A percentile compares a stretch with the other conserved stretches of the same genome.
Evolutionary conservation across 2,329 filamentous ascomycete species (phyloP).

Genomic region (Dactylonectria macrodidyma): DNA sequence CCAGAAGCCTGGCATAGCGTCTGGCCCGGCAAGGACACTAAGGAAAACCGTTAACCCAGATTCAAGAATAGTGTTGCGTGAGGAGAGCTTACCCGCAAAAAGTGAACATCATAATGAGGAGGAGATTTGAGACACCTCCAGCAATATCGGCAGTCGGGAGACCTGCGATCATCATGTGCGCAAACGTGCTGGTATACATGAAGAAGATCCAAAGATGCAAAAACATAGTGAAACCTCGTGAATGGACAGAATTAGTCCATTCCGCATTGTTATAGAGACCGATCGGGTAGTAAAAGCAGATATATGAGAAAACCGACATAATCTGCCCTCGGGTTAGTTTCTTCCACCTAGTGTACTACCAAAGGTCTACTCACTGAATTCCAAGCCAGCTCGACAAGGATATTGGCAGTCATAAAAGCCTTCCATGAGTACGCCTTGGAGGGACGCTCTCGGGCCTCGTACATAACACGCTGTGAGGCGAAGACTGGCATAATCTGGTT

Average conservation of each 20-base stretch:
- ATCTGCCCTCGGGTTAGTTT: conserved; percentile 39
- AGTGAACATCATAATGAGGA: conserved; percentile 74
- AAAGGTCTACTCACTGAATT: conserved; percentile 66
- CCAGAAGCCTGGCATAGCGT: conserved; percentile 80
- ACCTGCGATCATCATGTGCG: conserved; percentile 75
- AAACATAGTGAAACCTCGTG: conserved; percentile 74
- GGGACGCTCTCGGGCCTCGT: conserved; percentile 78
- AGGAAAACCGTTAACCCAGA: conserved; percentile 30
- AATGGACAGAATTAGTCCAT: conserved; percentile 59
- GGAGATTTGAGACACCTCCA: conserved; percentile 74
- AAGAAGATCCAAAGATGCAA: conserved; percentile 75
- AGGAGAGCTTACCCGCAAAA: conserved; percentile 73
- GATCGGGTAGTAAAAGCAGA: conserved; percentile 79
- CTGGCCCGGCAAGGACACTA: conserved; percentile 73
- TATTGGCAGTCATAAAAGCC: conserved; percentile 75
- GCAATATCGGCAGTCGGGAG: conserved; percentile 74
- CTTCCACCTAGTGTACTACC: not conserved
- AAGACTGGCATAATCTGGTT: conserved; percentile 81
- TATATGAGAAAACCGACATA: conserved; percentile 68
- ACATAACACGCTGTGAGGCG: conserved; percentile 77
- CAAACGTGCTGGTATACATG: conserved; percentile 77
- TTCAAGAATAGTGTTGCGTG: not conserved
- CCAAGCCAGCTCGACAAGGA: conserved; percentile 76
- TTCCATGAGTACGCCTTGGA: conserved; percentile 79
- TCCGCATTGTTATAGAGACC: conserved; percentile 73